Conservation (phyloP, 2,329 filamentous ascomycete genomes). For the Dissoconium aciculare region DNA sequence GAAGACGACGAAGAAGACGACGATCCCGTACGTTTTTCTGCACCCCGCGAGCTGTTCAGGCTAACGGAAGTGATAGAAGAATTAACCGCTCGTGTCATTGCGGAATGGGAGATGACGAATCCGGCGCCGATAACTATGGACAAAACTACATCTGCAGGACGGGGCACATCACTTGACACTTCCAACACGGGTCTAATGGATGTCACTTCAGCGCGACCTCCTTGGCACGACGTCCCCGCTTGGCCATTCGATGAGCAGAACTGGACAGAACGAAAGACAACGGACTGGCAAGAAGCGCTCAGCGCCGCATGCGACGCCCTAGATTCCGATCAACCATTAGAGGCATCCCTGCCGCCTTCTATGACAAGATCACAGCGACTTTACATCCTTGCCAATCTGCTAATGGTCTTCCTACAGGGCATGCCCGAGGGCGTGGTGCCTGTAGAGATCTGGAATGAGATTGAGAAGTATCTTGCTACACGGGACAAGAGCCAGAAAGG, state of each 20-base stretch:
- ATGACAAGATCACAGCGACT: conserved; percentile 51
- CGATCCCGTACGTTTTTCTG: conserved; percentile 54
- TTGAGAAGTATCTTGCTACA: conserved; percentile 44
- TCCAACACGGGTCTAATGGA: background rate
- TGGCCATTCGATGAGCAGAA: conserved; percentile 46
- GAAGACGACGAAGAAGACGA: conserved; percentile 9
- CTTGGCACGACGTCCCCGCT: conserved; percentile 39
- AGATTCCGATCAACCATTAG: conserved; percentile 52
- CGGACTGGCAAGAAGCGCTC: conserved; percentile 30
- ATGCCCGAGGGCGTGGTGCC: conserved; percentile 70
- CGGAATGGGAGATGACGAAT: conserved; percentile 46
- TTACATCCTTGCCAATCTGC: conserved; percentile 55
- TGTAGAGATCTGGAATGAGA: conserved; percentile 50
- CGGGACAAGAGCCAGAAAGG: conserved; percentile 33
- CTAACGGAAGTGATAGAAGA: conserved; percentile 67
- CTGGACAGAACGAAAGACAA: conserved; percentile 29
- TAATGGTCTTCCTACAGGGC: conserved; percentile 59
- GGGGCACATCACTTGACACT: background rate
- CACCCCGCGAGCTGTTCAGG: conserved; percentile 76
- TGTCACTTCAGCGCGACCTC: conserved; percentile 22
- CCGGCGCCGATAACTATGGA: conserved; percentile 6
- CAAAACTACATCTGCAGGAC: no score
- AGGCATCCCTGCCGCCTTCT: conserved; percentile 47
- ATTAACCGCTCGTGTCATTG: conserved; percentile 41
- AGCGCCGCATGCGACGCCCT: conserved; percentile 46